These are phyloP conservation scores for Aspergillus ibericus DNA, from an alignment of 2,329 filamentous ascomycete species.

Conservation along the genomic window DNA sequence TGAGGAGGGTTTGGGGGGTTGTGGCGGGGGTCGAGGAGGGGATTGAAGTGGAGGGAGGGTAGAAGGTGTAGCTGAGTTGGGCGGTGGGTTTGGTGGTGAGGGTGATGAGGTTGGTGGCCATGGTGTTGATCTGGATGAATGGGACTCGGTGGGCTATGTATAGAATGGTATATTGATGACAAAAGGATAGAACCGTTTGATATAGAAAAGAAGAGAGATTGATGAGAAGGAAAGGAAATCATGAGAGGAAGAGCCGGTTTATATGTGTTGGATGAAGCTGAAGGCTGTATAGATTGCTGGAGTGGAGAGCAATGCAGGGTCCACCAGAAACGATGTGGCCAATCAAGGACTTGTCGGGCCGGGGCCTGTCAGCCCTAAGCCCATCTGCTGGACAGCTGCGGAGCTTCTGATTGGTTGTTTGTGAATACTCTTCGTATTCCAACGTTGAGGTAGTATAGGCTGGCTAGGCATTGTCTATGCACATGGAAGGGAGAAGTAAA, in stretches of 20 bases:
- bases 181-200: too few relatives aligned
- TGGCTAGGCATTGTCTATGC: too few relatives aligned
- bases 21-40: neutral
- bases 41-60: conserved; percentile 2
- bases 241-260: too few relatives aligned
- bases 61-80: conserved; percentile 20
- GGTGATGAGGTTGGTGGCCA: neutral
- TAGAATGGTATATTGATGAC: neutral
- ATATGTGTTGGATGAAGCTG: too few relatives aligned
- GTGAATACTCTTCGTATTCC: too few relatives aligned
- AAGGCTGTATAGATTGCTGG: too few relatives aligned
- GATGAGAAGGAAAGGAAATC: too few relatives aligned
- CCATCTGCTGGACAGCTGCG: neutral
- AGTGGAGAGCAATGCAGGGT: neutral
- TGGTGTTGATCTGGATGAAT: neutral
- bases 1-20: conserved; percentile 30
- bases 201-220: too few relatives aligned
- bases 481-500: too few relatives aligned
- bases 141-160: neutral
- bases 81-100: conserved; percentile 21
- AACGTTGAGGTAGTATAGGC: too few relatives aligned
- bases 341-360: neutral
- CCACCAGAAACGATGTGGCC: neutral
- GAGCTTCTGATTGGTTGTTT: neutral
- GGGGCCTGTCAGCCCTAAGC: neutral